Base-by-base conservation (phyloP, 371 early-diverging fungal species). In the Mortierella polycephala region DNA sequence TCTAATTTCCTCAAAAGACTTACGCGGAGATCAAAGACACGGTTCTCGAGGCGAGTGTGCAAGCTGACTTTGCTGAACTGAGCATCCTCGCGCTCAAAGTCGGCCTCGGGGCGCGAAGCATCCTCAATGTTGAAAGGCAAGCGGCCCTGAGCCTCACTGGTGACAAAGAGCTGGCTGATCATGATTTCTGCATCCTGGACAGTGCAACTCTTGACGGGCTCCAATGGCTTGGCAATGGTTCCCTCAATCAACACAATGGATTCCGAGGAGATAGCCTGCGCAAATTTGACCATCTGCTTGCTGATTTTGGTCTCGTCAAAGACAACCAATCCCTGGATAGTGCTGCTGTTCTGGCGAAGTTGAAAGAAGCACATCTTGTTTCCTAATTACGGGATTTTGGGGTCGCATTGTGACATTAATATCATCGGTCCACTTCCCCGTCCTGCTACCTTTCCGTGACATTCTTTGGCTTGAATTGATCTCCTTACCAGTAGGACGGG, bases 101-200 rank as follows among this genome's bases (percentile, higher is more conserved):
- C 94, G n/a, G 86, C 81, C 64, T 93, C 94, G 21, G 95, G 93
- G 23, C 97, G 91, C 7, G 95, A 87, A 45, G 98, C 99, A 82
- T 99, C 99, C 82, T 99, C 99, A 30, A 99, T 69, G 13, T 93
- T 89, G 88, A 99, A 99, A 7, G 99, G 99, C 58, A 99, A 90
- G 63, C 94, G 92, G 9, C 82, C 90, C 66, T 86, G 79, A 63
- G 94, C 94, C 70, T 94, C 93, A 75, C 95, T 93, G 65, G 92
- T 85, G 47, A 96, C 88, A 74, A 88, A 89, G 64, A 98, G 41
- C 74, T 83, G 62, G 60, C 81, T 71, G 71, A 97, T 90, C 40
- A 88, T 88, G 61, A 99, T 88, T 85, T 99, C 99, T 14, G 92
- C 93, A 71, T 94, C 91, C 69, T 93, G 93, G 16, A 98, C 89